These are phyloP conservation scores for Lachnellula occidentalis DNA, from an alignment of 2,329 filamentous ascomycete species.

Conservation along the genomic window DNA sequence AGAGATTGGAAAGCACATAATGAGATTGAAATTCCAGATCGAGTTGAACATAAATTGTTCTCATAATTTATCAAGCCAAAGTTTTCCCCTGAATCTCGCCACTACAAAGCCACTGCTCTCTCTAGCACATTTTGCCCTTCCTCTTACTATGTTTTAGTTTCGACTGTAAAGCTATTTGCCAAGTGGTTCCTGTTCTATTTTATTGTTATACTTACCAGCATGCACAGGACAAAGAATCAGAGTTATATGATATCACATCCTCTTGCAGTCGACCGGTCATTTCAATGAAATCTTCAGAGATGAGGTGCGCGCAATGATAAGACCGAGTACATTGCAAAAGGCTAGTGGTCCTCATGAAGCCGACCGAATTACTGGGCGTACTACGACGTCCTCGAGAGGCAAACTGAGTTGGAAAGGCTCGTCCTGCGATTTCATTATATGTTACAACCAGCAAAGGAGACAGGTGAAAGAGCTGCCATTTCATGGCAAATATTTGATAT, in stretches of 20 bases:
- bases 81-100: no score
- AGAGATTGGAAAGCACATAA: no score
- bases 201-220: slow-evolving; percentile 27
- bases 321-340: slow-evolving; percentile 38
- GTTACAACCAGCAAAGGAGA: slow-evolving; percentile 36
- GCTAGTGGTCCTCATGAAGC: slow-evolving; percentile 34
- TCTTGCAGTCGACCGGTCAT: slow-evolving; percentile 38
- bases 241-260: slow-evolving; percentile 38
- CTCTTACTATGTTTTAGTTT: no score
- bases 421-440: slow-evolving; percentile 36
- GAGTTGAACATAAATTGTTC: no score
- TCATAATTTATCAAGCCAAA: no score
- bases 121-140: no score
- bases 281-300: slow-evolving; percentile 37
- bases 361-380: slow-evolving; percentile 16
- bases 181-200: no score
- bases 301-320: slow-evolving; percentile 36
- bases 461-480: slow-evolving; percentile 32
- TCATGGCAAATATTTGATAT: slow-evolving; percentile 34
- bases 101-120: no score
- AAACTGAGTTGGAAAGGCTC: slow-evolving; percentile 33
- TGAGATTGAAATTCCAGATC: no score
- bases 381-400: slow-evolving; percentile 25
- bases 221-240: slow-evolving; percentile 38
- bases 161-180: no score